Conservation (phyloP, 805 yeast species). For the Ogataea nakhonphanomensis region DNA sequence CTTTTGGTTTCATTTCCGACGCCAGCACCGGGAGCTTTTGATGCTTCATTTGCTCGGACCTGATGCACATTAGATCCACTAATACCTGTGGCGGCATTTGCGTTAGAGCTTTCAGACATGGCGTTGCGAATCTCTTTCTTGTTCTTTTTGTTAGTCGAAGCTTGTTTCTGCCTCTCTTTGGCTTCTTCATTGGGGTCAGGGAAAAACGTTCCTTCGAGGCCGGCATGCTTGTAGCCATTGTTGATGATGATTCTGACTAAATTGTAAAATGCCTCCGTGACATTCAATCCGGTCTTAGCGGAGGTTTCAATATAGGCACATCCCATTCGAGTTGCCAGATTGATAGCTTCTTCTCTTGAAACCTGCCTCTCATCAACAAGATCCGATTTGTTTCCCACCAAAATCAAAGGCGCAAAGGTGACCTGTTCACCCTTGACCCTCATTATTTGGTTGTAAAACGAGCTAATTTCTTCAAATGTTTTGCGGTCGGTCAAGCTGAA, state of each 20-base stretch:
- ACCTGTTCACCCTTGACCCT: constrained; percentile 45
- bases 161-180: constrained; percentile 9
- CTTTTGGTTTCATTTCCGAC: constrained; percentile 10
- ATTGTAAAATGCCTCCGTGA: constrained; percentile 39
- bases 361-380: constrained; percentile 62
- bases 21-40: constrained; percentile 14
- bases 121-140: constrained; percentile 13
- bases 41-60: constrained; percentile 2
- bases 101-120: constrained; percentile 3
- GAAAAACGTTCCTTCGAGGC: constrained; percentile 27
- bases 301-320: constrained; percentile 86
- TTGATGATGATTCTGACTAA: constrained; percentile 34
- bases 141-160: constrained; percentile 10
- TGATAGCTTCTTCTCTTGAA: constrained; percentile 52
- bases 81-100: constrained; percentile 3
- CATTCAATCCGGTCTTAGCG: constrained; percentile 88
- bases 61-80: constrained; percentile 2
- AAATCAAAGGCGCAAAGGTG: constrained; percentile 68
- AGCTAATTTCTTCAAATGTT: constrained; percentile 79
- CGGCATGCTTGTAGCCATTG: constrained; percentile 23
- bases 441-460: constrained; percentile 53
- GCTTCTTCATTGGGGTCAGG: constrained; percentile 29
- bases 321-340: constrained; percentile 61
- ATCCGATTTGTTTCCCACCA: constrained; percentile 78
- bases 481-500: constrained; percentile 83